These are phyloP conservation scores for Cladosporium colombiae DNA, from an alignment of 2,329 filamentous ascomycete species.

Conservation along the genomic window DNA sequence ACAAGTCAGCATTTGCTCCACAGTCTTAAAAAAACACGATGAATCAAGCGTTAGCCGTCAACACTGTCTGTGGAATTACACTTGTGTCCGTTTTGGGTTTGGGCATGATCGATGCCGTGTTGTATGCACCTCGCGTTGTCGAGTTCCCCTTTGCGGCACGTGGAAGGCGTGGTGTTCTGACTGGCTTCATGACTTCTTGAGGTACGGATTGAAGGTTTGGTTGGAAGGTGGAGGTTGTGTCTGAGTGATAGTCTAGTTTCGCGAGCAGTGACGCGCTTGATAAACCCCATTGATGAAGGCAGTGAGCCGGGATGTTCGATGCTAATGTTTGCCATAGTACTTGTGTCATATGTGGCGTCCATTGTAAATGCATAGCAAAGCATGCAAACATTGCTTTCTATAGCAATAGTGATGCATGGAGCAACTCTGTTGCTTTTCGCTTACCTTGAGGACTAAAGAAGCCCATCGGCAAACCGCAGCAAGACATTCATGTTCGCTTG, in stretches of 20 bases:
- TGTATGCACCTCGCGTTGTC: not conserved
- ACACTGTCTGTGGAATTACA: not conserved
- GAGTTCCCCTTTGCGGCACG: not conserved
- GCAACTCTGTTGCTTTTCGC: not conserved
- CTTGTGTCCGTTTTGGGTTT: not conserved
- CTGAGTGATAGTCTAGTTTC: not conserved
- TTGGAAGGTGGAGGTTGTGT: not conserved
- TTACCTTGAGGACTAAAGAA: not conserved
- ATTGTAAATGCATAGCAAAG: not conserved
- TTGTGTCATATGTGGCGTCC: not conserved
- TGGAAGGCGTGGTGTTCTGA: not conserved
- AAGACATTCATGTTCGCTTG: not conserved
- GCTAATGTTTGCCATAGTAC: not conserved
- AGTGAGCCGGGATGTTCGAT: not conserved
- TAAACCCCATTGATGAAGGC: not conserved
- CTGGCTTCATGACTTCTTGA: not conserved
- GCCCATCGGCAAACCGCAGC: not conserved
- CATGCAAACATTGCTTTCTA: not conserved
- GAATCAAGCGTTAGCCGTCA: not conserved
- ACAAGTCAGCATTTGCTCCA: not conserved
- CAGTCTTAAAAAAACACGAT: not conserved
- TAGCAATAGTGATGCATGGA: not conserved
- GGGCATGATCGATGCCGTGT: not conserved
- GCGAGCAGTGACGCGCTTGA: not conserved
- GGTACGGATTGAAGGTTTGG: not conserved